These are phyloP conservation scores for Phaeotremella skinneri DNA, from an alignment of 768 basidiomycete species.

Conservation along the genomic window DNA sequence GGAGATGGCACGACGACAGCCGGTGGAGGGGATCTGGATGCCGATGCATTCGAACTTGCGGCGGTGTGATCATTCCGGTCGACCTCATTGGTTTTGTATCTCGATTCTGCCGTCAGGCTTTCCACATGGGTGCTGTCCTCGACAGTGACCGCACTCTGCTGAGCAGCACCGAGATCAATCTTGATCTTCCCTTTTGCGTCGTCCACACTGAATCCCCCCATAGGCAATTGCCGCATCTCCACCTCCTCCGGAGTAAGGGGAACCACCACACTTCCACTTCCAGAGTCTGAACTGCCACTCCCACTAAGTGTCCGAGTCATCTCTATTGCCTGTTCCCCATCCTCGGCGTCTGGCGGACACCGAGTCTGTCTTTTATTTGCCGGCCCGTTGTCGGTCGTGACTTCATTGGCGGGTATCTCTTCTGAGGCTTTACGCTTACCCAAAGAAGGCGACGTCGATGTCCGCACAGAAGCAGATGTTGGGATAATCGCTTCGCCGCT, in stretches of 20 bases:
- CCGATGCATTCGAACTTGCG: too few species aligned
- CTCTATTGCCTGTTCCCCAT: not conserved
- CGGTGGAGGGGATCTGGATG: too few species aligned
- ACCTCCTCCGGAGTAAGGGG: not conserved
- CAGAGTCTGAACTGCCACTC: not conserved
- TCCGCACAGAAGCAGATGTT: too few species aligned
- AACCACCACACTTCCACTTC: not conserved
- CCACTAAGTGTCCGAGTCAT: not conserved
- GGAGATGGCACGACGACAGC: too few species aligned
- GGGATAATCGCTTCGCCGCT: too few species aligned
- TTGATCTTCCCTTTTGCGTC: not conserved
- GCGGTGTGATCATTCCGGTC: too few species aligned
- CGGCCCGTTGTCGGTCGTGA: not conserved
- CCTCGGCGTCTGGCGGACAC: not conserved
- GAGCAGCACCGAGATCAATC: not conserved
- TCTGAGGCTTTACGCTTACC: slow-evolving; percentile 13
- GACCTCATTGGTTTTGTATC: too few species aligned
- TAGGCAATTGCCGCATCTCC: not conserved
- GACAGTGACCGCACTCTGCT: too few species aligned
- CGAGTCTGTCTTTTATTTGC: not conserved
- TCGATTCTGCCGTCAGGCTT: too few species aligned
- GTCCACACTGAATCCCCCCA: not conserved
- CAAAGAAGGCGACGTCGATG: slow-evolving; percentile 2
- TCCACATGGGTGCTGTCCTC: too few species aligned
- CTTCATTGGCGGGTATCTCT: not conserved